Conservation (phyloP, 169 alveolate species). For the Plasmodium fragile region DNA sequence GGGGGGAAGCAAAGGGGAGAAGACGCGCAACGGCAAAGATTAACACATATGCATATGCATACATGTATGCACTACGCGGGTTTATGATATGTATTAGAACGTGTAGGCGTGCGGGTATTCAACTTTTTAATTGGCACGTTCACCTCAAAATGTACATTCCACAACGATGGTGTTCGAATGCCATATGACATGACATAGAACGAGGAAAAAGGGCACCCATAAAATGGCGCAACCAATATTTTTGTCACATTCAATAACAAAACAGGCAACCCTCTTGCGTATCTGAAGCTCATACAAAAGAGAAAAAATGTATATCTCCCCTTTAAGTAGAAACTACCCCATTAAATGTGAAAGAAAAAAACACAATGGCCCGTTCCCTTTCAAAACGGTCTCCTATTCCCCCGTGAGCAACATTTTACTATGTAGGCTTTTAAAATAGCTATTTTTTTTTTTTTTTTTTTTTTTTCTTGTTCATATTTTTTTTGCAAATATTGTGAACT, state of each 20-base stretch:
- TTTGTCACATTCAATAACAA: background rate
- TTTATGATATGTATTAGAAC: background rate
- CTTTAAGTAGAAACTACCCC: background rate
- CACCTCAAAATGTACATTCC: background rate
- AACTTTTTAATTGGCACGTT: background rate
- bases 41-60: background rate
- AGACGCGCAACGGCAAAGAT: background rate
- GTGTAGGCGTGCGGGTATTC: background rate
- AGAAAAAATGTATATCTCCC: background rate
- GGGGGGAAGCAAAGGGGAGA: background rate
- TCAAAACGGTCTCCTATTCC: background rate
- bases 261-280: background rate
- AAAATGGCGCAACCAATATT: background rate
- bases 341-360: background rate
- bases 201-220: background rate
- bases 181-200: background rate
- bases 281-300: background rate
- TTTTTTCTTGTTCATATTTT: background rate
- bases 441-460: no score
- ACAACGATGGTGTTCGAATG: background rate
- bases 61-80: background rate
- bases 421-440: background rate
- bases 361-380: background rate
- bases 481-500: background rate
- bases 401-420: background rate